Percentiles rank a stretch among this genome's conserved stretches.
phyloP scores from a whole-genome alignment of 1,284 basidiomycete genomes.

The Trichosporon sp. region DNA sequence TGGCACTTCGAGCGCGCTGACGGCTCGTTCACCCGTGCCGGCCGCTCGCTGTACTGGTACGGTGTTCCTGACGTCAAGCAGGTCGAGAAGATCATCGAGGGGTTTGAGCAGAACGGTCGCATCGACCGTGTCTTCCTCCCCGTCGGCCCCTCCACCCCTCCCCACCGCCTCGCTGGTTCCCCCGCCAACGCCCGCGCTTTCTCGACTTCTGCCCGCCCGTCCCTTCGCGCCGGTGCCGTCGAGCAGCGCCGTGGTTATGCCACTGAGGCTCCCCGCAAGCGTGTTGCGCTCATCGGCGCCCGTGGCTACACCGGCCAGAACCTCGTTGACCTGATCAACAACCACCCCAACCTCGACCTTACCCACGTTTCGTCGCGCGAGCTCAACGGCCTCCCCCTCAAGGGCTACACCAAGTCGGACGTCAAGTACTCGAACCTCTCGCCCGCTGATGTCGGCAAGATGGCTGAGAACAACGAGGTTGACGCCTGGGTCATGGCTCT shows the following conservation, averaged over 20 bases:
- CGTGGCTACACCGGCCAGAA: conserved; percentile 91
- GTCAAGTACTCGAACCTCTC: conserved; percentile 77
- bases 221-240: conserved; percentile 54
- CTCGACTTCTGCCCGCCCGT: conserved; percentile 62
- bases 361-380: conserved; percentile 95
- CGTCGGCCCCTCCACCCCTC: conserved; percentile 72
- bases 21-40: conserved; percentile 92
- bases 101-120: conserved; percentile 77
- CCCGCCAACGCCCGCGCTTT: conserved; percentile 56
- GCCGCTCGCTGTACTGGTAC: conserved; percentile 92
- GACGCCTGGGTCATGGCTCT: conserved; percentile 98
- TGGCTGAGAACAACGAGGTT: conserved; percentile 81
- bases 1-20: conserved; percentile 99
- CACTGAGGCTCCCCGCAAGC: conserved; percentile 64
- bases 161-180: conserved; percentile 52
- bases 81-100: conserved; percentile 78
- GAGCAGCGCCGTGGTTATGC: conserved; percentile 48
- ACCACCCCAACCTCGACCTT: conserved; percentile 80
- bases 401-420: conserved; percentile 72
- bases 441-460: conserved; percentile 66
- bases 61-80: conserved; percentile 87
- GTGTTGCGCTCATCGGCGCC: conserved; percentile 91
- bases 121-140: conserved; percentile 85
- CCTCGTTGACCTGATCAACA: conserved; percentile 74
- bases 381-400: conserved; percentile 73